phyloP scores from a whole-genome alignment of 768 basidiomycete species.

The Tulasnella calospora region DNA sequence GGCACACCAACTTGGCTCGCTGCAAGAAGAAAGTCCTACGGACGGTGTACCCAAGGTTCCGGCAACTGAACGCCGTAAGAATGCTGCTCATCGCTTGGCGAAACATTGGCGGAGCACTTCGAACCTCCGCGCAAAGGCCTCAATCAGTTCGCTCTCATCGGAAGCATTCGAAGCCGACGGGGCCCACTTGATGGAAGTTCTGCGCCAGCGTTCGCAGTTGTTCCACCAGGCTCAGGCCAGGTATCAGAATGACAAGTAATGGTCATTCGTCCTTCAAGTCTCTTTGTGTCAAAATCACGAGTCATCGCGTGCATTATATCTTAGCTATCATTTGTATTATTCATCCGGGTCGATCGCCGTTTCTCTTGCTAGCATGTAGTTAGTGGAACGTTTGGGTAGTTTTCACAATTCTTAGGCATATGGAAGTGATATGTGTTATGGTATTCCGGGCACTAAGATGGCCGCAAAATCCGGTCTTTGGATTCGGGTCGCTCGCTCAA shows the following conservation, averaged over 20 bases:
- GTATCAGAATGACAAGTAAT: background rate
- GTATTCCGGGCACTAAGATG: too few species aligned
- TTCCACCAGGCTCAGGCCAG: slow-evolving; percentile 30
- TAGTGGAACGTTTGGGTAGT: background rate
- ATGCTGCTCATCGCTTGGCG: background rate
- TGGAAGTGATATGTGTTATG: too few species aligned
- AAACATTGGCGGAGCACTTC: background rate
- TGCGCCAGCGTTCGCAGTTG: background rate
- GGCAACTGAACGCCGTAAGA: background rate
- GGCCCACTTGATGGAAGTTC: background rate
- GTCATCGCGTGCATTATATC: background rate
- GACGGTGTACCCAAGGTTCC: background rate
- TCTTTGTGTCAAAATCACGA: background rate
- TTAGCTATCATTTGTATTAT: background rate
- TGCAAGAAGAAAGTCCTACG: background rate
- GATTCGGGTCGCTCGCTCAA: too few species aligned
- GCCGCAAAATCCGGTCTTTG: too few species aligned
- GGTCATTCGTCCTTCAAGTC: background rate
- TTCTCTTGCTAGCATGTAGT: background rate
- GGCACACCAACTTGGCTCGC: background rate
- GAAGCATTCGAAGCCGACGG: background rate
- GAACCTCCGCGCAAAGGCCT: background rate
- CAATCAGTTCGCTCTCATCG: background rate
- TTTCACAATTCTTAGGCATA: too few species aligned
- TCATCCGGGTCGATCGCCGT: background rate